Percentiles rank a stretch among this genome's conserved stretches.
Conservation (phyloP, 306 rosid genomes). For the Cucurbita maxima region DNA sequence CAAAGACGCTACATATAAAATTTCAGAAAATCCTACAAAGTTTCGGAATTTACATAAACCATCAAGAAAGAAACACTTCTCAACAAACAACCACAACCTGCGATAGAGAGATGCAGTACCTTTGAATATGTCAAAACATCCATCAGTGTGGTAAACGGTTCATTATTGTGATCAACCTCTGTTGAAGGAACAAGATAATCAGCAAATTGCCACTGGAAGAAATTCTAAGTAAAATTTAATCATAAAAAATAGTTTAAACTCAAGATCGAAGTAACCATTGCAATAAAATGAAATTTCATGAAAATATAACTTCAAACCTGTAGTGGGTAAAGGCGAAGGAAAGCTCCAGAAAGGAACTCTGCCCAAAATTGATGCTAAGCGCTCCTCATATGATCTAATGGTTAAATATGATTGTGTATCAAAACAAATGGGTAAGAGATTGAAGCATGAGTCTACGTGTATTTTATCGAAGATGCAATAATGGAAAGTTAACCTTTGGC, state of each 20-base stretch:
- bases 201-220: not conserved
- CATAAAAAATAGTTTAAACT: not conserved
- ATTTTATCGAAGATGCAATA: not conserved
- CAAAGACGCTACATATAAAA: not conserved
- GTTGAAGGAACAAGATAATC: constrained; percentile 5
- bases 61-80: not conserved
- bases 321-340: constrained; percentile 21
- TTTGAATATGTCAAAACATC: constrained; percentile 34
- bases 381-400: constrained; percentile 29
- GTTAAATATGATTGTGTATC: not conserved
- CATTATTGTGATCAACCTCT: constrained; percentile 25
- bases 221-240: not conserved
- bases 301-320: constrained; percentile 30
- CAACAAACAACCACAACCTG: not conserved
- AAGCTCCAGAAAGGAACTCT: constrained; percentile 26
- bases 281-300: not conserved
- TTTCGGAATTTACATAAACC: not conserved
- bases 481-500: constrained; percentile 37
- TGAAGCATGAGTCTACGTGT: not conserved
- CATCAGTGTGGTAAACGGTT: constrained; percentile 30
- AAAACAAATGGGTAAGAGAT: not conserved
- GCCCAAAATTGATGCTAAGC: constrained; percentile 13
- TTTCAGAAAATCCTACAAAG: not conserved
- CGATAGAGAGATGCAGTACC: constrained; percentile 19
- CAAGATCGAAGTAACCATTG: not conserved